Percentiles rank a stretch among this genome's conserved stretches.
Evolutionary conservation across 768 basidiomycete genomes (phyloP).

Genomic region (Mycena epipterygia): DNA sequence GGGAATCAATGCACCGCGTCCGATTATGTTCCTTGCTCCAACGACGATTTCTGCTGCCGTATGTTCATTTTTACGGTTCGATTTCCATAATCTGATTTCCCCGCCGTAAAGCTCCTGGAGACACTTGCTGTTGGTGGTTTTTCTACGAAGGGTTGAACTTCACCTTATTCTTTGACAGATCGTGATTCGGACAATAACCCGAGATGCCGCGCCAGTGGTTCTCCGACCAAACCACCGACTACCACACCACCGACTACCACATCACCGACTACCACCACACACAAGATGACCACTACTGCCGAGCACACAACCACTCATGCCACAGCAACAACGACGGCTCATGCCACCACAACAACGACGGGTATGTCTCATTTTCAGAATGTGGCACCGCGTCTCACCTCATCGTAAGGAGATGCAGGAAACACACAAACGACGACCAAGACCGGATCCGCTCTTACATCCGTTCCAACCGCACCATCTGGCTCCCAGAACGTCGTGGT

Average conservation of each 20-base stretch:
- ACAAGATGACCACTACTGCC: neutral
- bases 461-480: neutral
- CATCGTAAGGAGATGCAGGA: neutral
- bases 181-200: neutral
- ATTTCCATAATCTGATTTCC: neutral
- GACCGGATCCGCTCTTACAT: neutral
- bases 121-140: neutral
- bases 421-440: neutral
- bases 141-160: neutral
- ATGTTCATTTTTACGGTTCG: neutral
- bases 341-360: neutral
- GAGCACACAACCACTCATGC: too few relatives aligned
- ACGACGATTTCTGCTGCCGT: neutral
- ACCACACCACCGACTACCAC: neutral
- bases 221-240: neutral
- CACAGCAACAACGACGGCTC: neutral
- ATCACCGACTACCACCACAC: neutral
- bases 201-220: neutral
- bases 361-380: neutral
- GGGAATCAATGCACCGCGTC: neutral
- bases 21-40: neutral
- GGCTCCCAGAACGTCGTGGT: slow-evolving; percentile 17
- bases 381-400: neutral
- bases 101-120: neutral
- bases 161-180: neutral